phyloP scores from a whole-genome alignment of 768 basidiomycete genomes.

The Xerocomellus dryophilus region DNA sequence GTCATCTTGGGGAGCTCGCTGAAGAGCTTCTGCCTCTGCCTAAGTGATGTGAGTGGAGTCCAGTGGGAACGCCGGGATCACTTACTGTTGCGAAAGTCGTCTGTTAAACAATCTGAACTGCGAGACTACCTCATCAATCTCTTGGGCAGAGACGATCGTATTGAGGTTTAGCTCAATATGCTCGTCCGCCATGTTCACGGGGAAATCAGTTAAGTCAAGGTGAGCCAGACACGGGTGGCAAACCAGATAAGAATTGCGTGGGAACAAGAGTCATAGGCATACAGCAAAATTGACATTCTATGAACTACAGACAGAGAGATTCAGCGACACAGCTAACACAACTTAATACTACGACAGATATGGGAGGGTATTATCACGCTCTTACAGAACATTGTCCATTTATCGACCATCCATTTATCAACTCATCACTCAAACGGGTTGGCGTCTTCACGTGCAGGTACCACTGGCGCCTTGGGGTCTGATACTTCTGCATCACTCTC shows the following conservation, averaged over 20 bases:
- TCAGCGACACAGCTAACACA: conserved; percentile 30
- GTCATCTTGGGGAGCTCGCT: conserved; percentile 46
- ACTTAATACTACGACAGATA: conserved; percentile 25
- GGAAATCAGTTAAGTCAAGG: neutral
- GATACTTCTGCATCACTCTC: conserved; percentile 40
- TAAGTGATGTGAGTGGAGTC: conserved; percentile 17
- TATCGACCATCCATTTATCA: neutral
- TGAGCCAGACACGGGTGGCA: conserved; percentile 7
- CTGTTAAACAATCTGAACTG: conserved; percentile 29
- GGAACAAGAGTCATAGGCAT: conserved; percentile 25
- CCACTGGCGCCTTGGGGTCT: conserved; percentile 25
- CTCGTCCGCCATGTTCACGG: conserved; percentile 23
- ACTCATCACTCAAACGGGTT: conserved; percentile 58
- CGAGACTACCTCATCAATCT: conserved; percentile 31
- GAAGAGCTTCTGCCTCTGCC: conserved; percentile 40
- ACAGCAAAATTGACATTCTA: conserved; percentile 21
- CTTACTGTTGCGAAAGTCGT: conserved; percentile 29
- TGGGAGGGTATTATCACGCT: conserved; percentile 19
- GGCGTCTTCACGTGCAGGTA: conserved; percentile 52
- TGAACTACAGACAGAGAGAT: conserved; percentile 25
- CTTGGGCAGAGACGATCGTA: conserved; percentile 21
- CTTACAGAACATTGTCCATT: conserved; percentile 25
- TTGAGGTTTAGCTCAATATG: conserved; percentile 6
- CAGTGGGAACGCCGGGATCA: neutral
- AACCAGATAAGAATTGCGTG: conserved; percentile 19